Evolutionary conservation across 805 yeast genomes (phyloP).

Genomic region (Priceomyces carsonii): DNA sequence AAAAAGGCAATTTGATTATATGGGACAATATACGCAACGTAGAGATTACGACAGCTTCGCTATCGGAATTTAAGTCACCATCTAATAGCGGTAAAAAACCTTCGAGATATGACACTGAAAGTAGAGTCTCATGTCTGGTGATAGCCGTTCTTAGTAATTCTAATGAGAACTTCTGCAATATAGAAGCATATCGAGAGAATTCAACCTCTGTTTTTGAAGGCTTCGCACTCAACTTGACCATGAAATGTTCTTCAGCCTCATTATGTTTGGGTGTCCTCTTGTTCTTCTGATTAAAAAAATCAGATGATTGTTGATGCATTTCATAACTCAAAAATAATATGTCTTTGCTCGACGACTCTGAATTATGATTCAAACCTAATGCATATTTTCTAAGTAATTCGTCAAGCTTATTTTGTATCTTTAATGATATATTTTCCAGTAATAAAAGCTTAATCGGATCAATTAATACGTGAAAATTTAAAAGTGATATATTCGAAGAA

Average conservation of each 20-base stretch:
- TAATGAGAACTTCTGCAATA: slow-evolving; percentile 73
- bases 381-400: slow-evolving; percentile 77
- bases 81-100: slow-evolving; percentile 78
- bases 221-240: slow-evolving; percentile 70
- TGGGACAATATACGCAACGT: slow-evolving; percentile 63
- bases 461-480: slow-evolving; percentile 56
- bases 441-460: slow-evolving; percentile 67
- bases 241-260: slow-evolving; percentile 58
- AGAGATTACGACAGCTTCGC: slow-evolving; percentile 76
- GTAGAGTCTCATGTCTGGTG: slow-evolving; percentile 57
- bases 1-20: slow-evolving; percentile 62
- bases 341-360: slow-evolving; percentile 54
- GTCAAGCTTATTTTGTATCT: slow-evolving; percentile 71
- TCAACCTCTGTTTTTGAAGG: slow-evolving; percentile 55
- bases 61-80: slow-evolving; percentile 58
- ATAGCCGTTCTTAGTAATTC: slow-evolving; percentile 76
- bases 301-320: slow-evolving; percentile 54
- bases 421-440: slow-evolving; percentile 63
- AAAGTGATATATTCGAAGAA: slow-evolving; percentile 61
- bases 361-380: slow-evolving; percentile 75
- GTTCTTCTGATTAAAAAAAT: slow-evolving; percentile 11
- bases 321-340: slow-evolving; percentile 74
- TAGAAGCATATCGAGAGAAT: slow-evolving; percentile 53
- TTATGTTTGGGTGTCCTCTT: slow-evolving; percentile 7
- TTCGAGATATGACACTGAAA: slow-evolving; percentile 58